phyloP scores from a whole-genome alignment of 208 protist genomes.

The Leishmania tarentolae region DNA sequence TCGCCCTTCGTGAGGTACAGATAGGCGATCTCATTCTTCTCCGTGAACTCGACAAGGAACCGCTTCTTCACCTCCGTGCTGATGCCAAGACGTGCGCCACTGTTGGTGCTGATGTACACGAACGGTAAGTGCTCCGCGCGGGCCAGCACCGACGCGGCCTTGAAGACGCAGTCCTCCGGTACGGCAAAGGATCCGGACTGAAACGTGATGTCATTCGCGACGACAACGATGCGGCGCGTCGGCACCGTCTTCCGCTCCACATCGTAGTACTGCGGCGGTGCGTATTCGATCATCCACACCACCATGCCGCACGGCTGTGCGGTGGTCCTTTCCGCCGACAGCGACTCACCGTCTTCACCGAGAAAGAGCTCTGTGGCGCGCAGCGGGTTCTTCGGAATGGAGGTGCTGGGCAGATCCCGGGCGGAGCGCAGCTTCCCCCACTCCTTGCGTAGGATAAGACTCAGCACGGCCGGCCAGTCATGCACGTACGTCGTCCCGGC shows the following conservation, averaged over 20 bases:
- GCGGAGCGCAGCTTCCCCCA: constrained; percentile 69
- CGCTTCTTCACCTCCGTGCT: constrained; percentile 92
- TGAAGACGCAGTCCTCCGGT: constrained; percentile 95
- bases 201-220: constrained; percentile 98
- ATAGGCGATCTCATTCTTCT: constrained; percentile 91
- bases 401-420: constrained; percentile 29
- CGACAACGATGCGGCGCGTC: constrained; percentile 93
- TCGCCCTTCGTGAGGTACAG: constrained; percentile 94
- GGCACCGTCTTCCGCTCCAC: constrained; percentile 24
- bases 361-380: constrained; percentile 59
- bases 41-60: constrained; percentile 93
- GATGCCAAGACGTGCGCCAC: constrained; percentile 97
- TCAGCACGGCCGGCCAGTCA: constrained; percentile 95
- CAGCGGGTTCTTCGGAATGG: constrained; percentile 41
- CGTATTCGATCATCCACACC: constrained; percentile 91
- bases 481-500: constrained; percentile 95
- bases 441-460: constrained; percentile 70
- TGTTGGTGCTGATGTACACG: constrained; percentile 97
- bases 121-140: constrained; percentile 91
- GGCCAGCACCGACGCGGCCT: constrained; percentile 83
- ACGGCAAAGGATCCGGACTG: constrained; percentile 96
- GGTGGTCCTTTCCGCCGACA: constrained; percentile 27
- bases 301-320: constrained; percentile 91
- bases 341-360: constrained; percentile 29
- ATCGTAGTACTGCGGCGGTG: constrained; percentile 91